phyloP scores from a whole-genome alignment of 352 stramenopile genomes.

The Phytophthora gonapodyides region DNA sequence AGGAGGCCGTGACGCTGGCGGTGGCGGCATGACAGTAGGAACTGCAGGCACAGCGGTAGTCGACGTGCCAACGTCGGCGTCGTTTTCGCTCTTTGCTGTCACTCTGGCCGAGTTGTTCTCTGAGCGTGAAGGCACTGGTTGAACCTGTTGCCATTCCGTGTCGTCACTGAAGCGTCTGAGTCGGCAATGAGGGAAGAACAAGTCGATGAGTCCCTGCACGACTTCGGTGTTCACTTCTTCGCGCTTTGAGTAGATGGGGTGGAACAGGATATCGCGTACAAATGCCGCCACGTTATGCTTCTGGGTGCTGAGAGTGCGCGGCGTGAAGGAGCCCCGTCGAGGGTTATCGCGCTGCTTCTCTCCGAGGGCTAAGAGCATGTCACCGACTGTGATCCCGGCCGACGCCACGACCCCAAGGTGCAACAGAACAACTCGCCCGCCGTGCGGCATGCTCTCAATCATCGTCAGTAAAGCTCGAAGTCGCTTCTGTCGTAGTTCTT shows the following conservation, averaged over 20 bases:
- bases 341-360: constrained; percentile 57
- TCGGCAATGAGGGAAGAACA: constrained; percentile 74
- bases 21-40: constrained; percentile 7
- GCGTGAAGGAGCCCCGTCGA: constrained; percentile 24
- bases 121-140: constrained; percentile 3
- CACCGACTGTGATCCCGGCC: constrained; percentile 50
- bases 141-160: constrained; percentile 35
- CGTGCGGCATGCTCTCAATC: constrained; percentile 57
- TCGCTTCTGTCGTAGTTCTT: constrained; percentile 42
- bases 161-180: constrained; percentile 71
- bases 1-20: constrained; percentile 5
- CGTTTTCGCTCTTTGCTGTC: constrained; percentile 25
- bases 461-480: constrained; percentile 50
- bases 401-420: constrained; percentile 58
- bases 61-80: constrained; percentile 24
- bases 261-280: constrained; percentile 79
- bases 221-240: constrained; percentile 42
- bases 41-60: constrained; percentile 2
- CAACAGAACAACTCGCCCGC: constrained; percentile 60
- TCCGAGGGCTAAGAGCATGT: constrained; percentile 60
- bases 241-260: constrained; percentile 67
- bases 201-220: constrained; percentile 63
- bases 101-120: constrained; percentile 13
- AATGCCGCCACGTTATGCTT: constrained; percentile 63
- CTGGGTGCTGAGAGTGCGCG: constrained; percentile 35